phyloP scores from a whole-genome alignment of 345 rosid species.

The Diplotaxis tenuifolia region DNA sequence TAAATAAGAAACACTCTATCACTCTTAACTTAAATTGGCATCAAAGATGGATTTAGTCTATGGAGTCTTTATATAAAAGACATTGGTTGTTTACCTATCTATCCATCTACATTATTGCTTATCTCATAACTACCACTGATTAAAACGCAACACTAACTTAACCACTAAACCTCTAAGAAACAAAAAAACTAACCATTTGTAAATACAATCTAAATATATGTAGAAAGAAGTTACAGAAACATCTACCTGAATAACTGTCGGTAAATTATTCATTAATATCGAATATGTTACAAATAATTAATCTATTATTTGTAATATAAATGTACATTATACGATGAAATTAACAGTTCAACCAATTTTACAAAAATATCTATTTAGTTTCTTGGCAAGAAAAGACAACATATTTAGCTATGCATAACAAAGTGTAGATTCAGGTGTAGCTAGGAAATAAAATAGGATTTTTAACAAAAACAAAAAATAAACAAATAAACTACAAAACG shows the following conservation, averaged over 20 bases:
- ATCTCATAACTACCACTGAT: conserved; percentile 7
- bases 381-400: not conserved
- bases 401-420: not conserved
- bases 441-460: conserved; percentile 11
- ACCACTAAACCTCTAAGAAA: not conserved
- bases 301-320: not conserved
- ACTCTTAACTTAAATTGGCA: not conserved
- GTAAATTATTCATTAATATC: not conserved
- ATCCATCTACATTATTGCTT: not conserved
- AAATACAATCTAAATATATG: not conserved
- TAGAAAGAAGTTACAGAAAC: not conserved
- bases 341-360: not conserved
- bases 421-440: not conserved
- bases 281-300: not conserved
- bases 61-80: not conserved
- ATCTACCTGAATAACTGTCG: too few species aligned
- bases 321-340: not conserved
- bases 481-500: conserved; percentile 33
- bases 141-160: conserved; percentile 22
- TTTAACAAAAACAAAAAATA: conserved; percentile 20
- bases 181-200: not conserved
- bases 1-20: conserved; percentile 16
- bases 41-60: conserved; percentile 1
- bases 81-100: conserved; percentile 13
- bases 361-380: not conserved